These are phyloP conservation scores for Friedmanniomyces endolithicus DNA, from an alignment of 495 filamentous ascomycete species.

Conservation along the genomic window DNA sequence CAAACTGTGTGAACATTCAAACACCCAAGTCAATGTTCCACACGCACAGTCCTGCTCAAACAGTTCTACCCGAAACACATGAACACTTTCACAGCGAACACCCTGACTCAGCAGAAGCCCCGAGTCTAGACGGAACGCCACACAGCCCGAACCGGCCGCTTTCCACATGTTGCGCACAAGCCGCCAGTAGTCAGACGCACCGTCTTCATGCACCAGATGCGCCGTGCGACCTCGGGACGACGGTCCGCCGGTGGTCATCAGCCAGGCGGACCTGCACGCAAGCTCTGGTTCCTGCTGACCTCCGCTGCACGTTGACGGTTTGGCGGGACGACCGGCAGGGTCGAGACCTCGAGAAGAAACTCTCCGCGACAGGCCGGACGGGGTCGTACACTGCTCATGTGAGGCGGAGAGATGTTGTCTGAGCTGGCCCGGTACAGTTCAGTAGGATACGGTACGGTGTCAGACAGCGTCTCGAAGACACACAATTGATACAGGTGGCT, in stretches of 20 bases:
- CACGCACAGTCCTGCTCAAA: neutral
- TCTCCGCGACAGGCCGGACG: neutral
- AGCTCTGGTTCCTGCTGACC: neutral
- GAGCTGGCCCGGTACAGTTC: neutral
- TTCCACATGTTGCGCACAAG: too few species aligned
- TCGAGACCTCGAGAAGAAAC: neutral
- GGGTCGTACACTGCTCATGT: neutral
- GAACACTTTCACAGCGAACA: neutral
- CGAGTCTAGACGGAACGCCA: neutral
- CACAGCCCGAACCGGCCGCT: neutral
- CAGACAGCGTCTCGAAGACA: too few species aligned
- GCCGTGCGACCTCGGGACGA: neutral
- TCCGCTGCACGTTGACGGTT: neutral
- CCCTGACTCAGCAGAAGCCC: neutral
- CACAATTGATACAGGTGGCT: too few species aligned
- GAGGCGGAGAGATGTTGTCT: neutral
- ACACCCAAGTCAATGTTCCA: too few species aligned
- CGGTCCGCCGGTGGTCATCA: neutral
- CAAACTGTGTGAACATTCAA: too few species aligned
- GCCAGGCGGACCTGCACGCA: neutral
- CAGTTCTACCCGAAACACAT: neutral
- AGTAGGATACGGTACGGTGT: neutral
- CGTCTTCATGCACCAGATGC: too few species aligned
- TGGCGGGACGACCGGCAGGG: neutral
- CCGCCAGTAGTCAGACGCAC: neutral